These are phyloP conservation scores for Moesziomyces sp. DNA, from an alignment of 1,284 basidiomycete genomes.

Conservation along the genomic window DNA sequence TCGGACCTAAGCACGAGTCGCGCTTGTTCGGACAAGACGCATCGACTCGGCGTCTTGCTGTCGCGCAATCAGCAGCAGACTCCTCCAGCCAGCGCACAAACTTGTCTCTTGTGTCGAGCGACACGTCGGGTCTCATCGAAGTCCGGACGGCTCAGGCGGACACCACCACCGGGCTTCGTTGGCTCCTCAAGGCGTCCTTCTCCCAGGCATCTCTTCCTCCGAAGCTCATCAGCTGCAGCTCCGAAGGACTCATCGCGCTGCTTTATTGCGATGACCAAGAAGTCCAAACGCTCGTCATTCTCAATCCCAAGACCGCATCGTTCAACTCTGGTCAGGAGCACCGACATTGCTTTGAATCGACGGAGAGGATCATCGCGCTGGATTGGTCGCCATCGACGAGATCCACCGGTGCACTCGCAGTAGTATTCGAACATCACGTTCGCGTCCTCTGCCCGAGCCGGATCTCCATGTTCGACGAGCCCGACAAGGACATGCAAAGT, in stretches of 20 bases:
- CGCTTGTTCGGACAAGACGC: neutral
- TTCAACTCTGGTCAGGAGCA: slow-evolving; percentile 79
- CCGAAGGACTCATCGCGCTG: slow-evolving; percentile 20
- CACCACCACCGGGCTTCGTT: slow-evolving; percentile 3
- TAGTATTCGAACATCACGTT: slow-evolving; percentile 32
- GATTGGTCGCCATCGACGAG: slow-evolving; percentile 42
- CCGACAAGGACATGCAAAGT: neutral
- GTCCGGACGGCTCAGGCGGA: slow-evolving; percentile 1
- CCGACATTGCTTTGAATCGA: slow-evolving; percentile 13
- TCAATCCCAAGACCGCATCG: slow-evolving; percentile 93
- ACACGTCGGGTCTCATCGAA: slow-evolving; percentile 12
- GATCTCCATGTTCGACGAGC: neutral
- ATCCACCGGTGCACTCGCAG: slow-evolving; percentile 17
- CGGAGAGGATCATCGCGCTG: slow-evolving; percentile 15
- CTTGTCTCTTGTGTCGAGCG: slow-evolving; percentile 13
- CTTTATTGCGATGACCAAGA: slow-evolving; percentile 8
- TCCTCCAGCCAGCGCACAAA: neutral
- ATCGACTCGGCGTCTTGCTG: slow-evolving; percentile 4
- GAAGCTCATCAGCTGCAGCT: slow-evolving; percentile 3
- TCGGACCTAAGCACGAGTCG: neutral
- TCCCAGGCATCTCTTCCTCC: slow-evolving; percentile 1
- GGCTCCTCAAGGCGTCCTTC: slow-evolving; percentile 7
- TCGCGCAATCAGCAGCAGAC: slow-evolving; percentile 2
- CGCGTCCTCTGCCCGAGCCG: slow-evolving; percentile 30
- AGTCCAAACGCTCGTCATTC: slow-evolving; percentile 72